Conservation (phyloP, 345 rosid species). For the Ailanthus altissimus region DNA sequence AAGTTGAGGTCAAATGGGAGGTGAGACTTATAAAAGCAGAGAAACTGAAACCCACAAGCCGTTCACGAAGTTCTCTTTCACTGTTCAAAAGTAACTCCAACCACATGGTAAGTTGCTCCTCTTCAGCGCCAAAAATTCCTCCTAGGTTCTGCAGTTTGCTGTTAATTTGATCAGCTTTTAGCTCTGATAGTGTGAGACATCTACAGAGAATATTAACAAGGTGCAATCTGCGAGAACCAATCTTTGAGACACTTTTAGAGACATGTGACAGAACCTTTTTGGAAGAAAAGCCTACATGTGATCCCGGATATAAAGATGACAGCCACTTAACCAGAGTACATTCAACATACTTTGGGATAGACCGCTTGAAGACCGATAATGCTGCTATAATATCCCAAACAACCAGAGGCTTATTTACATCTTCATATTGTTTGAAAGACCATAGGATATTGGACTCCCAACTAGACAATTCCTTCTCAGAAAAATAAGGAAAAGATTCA, state of each 20-base stretch:
- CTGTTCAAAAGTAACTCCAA: constrained; percentile 57
- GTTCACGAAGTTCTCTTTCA: constrained; percentile 83
- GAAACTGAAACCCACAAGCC: constrained; percentile 64
- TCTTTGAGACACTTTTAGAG: constrained; percentile 42
- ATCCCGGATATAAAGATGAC: constrained; percentile 45
- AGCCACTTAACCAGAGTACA: constrained; percentile 69
- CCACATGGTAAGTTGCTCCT: constrained; percentile 49
- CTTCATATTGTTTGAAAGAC: constrained; percentile 61
- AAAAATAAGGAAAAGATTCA: constrained; percentile 47
- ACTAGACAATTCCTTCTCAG: constrained; percentile 47
- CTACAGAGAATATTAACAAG: constrained; percentile 71
- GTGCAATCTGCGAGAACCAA: constrained; percentile 70
- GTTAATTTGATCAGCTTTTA: constrained; percentile 59
- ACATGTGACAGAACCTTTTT: constrained; percentile 47
- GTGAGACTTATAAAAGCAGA: constrained; percentile 40
- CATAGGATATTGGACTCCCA: constrained; percentile 76
- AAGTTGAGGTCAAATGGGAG: constrained; percentile 27
- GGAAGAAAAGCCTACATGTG: constrained; percentile 36
- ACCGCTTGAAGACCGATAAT: constrained; percentile 63
- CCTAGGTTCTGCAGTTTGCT: constrained; percentile 35
- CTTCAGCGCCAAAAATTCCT: constrained; percentile 26
- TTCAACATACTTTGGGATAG: constrained; percentile 60
- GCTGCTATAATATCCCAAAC: constrained; percentile 82
- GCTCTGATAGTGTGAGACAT: constrained; percentile 57
- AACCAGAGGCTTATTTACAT: constrained; percentile 57